These are phyloP conservation scores for Ogataea philodendri DNA, from an alignment of 805 yeast species.

Conservation along the genomic window DNA sequence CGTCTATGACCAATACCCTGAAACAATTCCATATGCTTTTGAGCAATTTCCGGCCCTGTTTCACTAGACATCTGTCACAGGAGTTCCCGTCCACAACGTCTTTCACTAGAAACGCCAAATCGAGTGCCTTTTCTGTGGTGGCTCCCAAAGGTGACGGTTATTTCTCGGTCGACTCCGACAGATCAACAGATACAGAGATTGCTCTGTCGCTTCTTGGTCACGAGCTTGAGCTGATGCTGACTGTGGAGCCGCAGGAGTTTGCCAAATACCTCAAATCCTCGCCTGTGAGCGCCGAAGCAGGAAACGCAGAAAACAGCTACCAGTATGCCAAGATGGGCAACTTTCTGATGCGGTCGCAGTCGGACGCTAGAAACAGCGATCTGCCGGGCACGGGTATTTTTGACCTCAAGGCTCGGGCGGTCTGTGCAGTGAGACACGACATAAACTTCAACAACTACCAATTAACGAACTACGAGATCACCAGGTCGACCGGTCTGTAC, in stretches of 20 bases:
- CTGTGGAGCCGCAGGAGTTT: constrained; percentile 56
- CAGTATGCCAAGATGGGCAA: constrained; percentile 70
- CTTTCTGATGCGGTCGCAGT: constrained; percentile 83
- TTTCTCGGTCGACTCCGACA: constrained; percentile 70
- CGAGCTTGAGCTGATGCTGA: constrained; percentile 71
- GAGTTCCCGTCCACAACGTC: constrained; percentile 39
- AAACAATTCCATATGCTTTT: constrained; percentile 72
- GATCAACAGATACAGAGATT: constrained; percentile 62
- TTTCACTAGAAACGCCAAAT: constrained; percentile 42
- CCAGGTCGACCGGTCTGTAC: constrained; percentile 56
- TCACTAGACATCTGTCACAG: constrained; percentile 43
- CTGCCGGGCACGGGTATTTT: constrained; percentile 91
- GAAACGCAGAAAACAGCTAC: too few species aligned
- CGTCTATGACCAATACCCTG: constrained; percentile 78
- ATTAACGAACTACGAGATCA: constrained; percentile 66
- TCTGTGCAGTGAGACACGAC: constrained; percentile 80
- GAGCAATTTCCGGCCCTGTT: constrained; percentile 58
- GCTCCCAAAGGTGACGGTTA: constrained; percentile 38
- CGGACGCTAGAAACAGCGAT: constrained; percentile 74
- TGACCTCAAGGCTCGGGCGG: constrained; percentile 91
- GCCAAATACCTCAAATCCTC: constrained; percentile 35
- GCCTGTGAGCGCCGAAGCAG: too few species aligned
- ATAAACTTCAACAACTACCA: constrained; percentile 49
- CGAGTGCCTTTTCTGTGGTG: constrained; percentile 59
- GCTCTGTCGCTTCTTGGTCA: constrained; percentile 75